Evolutionary conservation across 176 grass and related monocot species (phyloP).

Genomic region (Hordeum marinum): DNA sequence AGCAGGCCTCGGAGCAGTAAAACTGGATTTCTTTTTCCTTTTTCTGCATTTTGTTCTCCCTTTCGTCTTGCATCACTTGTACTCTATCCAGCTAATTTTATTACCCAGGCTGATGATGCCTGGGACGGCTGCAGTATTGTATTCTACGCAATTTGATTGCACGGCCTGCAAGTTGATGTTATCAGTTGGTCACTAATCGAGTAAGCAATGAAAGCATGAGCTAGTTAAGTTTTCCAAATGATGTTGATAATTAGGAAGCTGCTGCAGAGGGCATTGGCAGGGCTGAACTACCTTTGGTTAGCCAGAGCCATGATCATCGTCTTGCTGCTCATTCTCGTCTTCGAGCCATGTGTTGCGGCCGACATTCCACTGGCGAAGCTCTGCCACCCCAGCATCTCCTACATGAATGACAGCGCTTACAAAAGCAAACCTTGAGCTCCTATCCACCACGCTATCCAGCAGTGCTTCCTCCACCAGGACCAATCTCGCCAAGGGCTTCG

Average conservation of each 20-base stretch:
- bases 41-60: not conserved
- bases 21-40: not conserved
- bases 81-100: not conserved
- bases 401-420: not conserved
- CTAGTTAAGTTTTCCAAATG: not conserved
- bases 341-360: not conserved
- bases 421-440: slow-evolving; percentile 18
- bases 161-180: not conserved
- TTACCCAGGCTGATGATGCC: not conserved
- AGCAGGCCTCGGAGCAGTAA: not conserved
- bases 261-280: not conserved
- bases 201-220: not conserved
- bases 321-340: not conserved
- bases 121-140: not conserved
- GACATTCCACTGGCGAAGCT: not conserved
- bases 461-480: not conserved
- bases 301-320: not conserved
- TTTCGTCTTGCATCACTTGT: not conserved
- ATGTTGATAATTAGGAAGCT: not conserved
- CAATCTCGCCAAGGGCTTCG: not conserved
- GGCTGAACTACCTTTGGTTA: not conserved
- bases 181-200: not conserved
- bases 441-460: not conserved
- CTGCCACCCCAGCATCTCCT: not conserved
- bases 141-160: not conserved